Conservation (phyloP, 257 asterid species). For the Hygrophila difformis region DNA sequence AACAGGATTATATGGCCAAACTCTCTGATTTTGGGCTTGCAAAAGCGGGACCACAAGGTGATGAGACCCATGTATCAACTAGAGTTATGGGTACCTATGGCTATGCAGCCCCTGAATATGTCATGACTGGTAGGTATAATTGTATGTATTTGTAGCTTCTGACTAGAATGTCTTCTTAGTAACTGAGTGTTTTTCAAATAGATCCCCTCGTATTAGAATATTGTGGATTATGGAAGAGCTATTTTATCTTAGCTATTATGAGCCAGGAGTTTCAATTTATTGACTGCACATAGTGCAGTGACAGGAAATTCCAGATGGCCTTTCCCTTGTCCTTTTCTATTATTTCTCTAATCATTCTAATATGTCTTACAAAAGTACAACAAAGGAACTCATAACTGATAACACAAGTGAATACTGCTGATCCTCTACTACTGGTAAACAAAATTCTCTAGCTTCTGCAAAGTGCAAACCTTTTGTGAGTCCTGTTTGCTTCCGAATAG, state of each 20-base stretch:
- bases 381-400: too few relatives aligned
- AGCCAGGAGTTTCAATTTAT: neutral
- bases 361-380: too few relatives aligned
- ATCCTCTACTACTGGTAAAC: neutral
- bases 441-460: too few relatives aligned
- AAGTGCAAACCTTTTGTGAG: too few relatives aligned
- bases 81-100: slow-evolving; percentile 99
- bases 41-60: slow-evolving; percentile 99
- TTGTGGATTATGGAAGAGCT: neutral
- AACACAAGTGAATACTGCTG: neutral
- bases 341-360: too few relatives aligned
- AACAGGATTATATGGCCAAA: slow-evolving; percentile 92
- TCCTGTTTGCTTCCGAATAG: too few relatives aligned
- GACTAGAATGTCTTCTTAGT: neutral
- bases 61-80: slow-evolving; percentile 98
- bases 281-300: too few relatives aligned
- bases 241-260: neutral
- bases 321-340: too few relatives aligned
- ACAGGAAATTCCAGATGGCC: neutral
- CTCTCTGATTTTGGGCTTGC: slow-evolving; percentile 99
- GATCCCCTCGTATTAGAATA: neutral
- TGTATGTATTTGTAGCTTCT: neutral
- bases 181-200: too few relatives aligned
- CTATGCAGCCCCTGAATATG: slow-evolving; percentile 99
- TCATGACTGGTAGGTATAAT: slow-evolving; percentile 98